Conservation (phyloP, 2,329 filamentous ascomycete species). For the Dactylellina leptospora region DNA sequence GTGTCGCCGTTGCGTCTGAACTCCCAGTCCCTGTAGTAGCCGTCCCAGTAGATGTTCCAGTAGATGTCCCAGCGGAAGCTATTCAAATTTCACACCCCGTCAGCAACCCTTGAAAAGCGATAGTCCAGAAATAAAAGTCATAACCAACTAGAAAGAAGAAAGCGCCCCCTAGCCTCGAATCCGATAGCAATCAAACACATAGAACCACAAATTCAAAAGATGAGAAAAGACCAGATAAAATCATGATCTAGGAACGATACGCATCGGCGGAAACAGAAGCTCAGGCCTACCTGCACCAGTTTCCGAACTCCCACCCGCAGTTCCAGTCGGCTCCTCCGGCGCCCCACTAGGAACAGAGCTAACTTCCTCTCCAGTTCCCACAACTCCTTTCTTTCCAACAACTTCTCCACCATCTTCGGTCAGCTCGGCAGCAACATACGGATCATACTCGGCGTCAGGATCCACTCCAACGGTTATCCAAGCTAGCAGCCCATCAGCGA, state of each 20-base stretch:
- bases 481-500: constrained; percentile 65
- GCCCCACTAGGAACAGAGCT: constrained; percentile 27
- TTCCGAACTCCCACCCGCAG: neutral
- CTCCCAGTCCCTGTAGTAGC: neutral
- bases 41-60: neutral
- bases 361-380: constrained; percentile 48
- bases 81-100: neutral
- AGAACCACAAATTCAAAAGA: neutral
- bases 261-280: neutral
- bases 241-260: neutral
- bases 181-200: neutral
- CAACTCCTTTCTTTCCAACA: constrained; percentile 53
- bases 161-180: neutral
- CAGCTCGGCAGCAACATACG: constrained; percentile 59
- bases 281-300: constrained; percentile 16
- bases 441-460: constrained; percentile 58
- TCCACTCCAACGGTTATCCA: constrained; percentile 68
- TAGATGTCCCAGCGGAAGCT: constrained; percentile 5
- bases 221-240: neutral
- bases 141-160: neutral
- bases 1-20: neutral
- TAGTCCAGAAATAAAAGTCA: neutral
- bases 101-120: neutral
- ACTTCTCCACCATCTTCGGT: constrained; percentile 59
- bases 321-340: constrained; percentile 26